Conservation (phyloP, 306 rosid species). For the Quercus variabilis region DNA sequence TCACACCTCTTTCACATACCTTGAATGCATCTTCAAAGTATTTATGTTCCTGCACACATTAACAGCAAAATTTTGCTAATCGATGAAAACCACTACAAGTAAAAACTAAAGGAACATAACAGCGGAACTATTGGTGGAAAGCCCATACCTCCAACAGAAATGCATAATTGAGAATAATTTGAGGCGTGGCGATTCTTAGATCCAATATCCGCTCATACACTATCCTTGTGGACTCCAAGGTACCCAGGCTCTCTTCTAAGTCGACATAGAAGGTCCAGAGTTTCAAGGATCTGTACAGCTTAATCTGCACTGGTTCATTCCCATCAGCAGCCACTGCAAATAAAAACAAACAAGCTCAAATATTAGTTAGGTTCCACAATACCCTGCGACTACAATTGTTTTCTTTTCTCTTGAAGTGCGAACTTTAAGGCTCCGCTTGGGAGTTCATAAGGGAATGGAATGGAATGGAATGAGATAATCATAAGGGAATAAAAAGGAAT, state of each 20-base stretch:
- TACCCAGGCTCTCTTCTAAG: constrained; percentile 83
- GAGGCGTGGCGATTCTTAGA: constrained; percentile 90
- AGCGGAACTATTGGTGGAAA: neutral
- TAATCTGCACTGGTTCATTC: constrained; percentile 83
- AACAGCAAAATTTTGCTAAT: constrained; percentile 22
- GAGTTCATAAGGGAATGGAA: too few species aligned
- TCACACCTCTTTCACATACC: constrained; percentile 93
- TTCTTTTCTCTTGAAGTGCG: too few species aligned
- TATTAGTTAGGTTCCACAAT: too few species aligned
- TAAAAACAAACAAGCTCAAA: too few species aligned
- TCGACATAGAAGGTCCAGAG: constrained; percentile 92
- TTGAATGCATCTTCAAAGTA: constrained; percentile 98
- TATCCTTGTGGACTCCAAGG: constrained; percentile 74
- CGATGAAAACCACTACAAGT: constrained; percentile 12
- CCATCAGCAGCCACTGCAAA: constrained; percentile 96
- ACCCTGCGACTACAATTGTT: too few species aligned
- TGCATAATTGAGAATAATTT: constrained; percentile 82
- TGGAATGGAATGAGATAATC: too few species aligned
- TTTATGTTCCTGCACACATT: constrained; percentile 66
- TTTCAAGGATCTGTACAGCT: constrained; percentile 73
- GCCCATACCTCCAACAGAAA: constrained; percentile 72
- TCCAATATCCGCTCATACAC: constrained; percentile 90
- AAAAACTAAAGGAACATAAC: constrained; percentile 1
- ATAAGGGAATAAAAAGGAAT: too few species aligned
- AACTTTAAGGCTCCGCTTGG: too few species aligned